Evolutionary conservation across 768 basidiomycete genomes (phyloP).

Genomic region (Auriscalpium microsporum): DNA sequence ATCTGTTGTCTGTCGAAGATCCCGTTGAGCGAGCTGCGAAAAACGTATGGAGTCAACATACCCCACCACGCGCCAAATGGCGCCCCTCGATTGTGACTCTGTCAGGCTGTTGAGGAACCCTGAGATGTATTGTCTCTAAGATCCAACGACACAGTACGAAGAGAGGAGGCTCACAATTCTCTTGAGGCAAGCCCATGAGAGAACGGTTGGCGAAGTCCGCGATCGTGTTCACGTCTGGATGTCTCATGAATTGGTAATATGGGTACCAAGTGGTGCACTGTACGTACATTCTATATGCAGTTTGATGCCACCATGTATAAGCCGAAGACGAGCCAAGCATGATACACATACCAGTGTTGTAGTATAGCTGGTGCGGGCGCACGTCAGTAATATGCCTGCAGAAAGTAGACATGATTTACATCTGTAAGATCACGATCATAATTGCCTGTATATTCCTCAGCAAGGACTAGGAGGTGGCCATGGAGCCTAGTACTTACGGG

Average conservation of each 20-base stretch:
- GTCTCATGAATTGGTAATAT: neutral
- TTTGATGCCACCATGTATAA: neutral
- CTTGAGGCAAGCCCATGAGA: slow-evolving; percentile 47
- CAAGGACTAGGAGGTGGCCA: too few species aligned
- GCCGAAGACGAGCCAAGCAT: too few species aligned
- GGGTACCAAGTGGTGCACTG: neutral
- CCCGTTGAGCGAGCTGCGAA: neutral
- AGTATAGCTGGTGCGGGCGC: slow-evolving; percentile 28
- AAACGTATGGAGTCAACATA: slow-evolving; percentile 12
- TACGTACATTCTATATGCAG: slow-evolving; percentile 6
- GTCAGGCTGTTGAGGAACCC: slow-evolving; percentile 42
- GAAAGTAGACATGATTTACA: slow-evolving; percentile 22
- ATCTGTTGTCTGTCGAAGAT: slow-evolving; percentile 39
- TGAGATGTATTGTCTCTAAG: slow-evolving; percentile 12
- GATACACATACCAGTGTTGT: slow-evolving; percentile 37
- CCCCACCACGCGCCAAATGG: slow-evolving; percentile 49
- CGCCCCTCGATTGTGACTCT: slow-evolving; percentile 37
- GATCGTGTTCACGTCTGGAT: slow-evolving; percentile 34
- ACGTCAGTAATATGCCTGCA: neutral
- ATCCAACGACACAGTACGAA: neutral
- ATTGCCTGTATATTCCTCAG: slow-evolving; percentile 24
- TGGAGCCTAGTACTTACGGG: slow-evolving; percentile 27
- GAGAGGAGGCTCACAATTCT: slow-evolving; percentile 32
- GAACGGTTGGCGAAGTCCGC: slow-evolving; percentile 37
- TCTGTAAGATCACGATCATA: slow-evolving; percentile 54